These are phyloP conservation scores for Leptodermis oblonga DNA, from an alignment of 257 asterid genomes.

Conservation along the genomic window DNA sequence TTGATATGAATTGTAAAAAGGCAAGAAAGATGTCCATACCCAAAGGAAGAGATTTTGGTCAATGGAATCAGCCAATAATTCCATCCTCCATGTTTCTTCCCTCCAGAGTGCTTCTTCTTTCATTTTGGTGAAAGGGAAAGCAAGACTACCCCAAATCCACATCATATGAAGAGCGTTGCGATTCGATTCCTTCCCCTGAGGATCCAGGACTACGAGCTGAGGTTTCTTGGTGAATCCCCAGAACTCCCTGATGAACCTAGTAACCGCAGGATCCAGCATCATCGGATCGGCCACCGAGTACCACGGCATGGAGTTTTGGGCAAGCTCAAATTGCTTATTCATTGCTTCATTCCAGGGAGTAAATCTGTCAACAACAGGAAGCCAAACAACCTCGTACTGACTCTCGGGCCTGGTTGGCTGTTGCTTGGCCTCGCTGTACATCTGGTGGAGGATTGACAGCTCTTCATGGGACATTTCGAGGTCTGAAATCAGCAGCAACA, in stretches of 20 bases:
- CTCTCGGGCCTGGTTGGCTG: constrained; percentile 40
- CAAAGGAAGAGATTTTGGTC: constrained; percentile 55
- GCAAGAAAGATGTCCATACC: constrained; percentile 35
- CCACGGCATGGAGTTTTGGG: constrained; percentile 77
- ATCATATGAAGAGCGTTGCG: constrained; percentile 77
- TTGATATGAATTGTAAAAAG: not conserved
- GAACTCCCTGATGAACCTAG: constrained; percentile 48
- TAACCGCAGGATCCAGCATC: constrained; percentile 51
- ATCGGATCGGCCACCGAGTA: constrained; percentile 68
- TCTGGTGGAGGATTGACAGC: constrained; percentile 62
- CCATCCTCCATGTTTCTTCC: constrained; percentile 60
- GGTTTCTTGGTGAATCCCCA: constrained; percentile 67
- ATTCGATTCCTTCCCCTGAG: constrained; percentile 67
- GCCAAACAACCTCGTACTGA: constrained; percentile 82
- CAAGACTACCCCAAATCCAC: constrained; percentile 89
- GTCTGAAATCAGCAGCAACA: constrained; percentile 66
- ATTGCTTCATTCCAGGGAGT: constrained; percentile 20
- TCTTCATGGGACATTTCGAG: constrained; percentile 66
- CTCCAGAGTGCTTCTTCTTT: constrained; percentile 69
- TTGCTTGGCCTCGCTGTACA: constrained; percentile 44
- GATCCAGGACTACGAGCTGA: constrained; percentile 72
- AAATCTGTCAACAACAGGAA: constrained; percentile 51
- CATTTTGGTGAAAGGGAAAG: constrained; percentile 67
- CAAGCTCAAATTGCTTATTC: constrained; percentile 33
- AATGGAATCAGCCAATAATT: constrained; percentile 54